Base-by-base conservation (phyloP, 2,329 filamentous ascomycete genomes). In the Aspergillus aculeatus region DNA sequence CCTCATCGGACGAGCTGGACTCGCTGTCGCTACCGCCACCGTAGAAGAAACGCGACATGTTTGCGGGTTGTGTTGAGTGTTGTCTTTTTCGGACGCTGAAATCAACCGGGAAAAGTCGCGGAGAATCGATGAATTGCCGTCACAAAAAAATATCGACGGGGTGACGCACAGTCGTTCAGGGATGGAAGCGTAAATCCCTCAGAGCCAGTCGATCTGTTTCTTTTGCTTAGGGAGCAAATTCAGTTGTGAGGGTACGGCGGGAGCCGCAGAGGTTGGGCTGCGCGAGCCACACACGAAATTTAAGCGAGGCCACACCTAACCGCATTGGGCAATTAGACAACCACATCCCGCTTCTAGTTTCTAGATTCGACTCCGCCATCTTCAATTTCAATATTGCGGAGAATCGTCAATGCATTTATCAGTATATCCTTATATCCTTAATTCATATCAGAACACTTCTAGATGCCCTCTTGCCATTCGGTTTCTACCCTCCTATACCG, bases 11-110 rank as follows among this genome's bases (percentile, higher is more conserved):
- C 66, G 92, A 96, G 84, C 91, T 92, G 82, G 87, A 93, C 81
- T 97, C 93, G 84, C 87, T 91, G 74, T 94, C 96, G 87, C 93
- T 97, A 81, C 96, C 93, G 82, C 89, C 90, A 78, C 90, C 90
- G 80, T 92, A 90, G 85, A 98, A 98, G 82, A 98, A 99, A 83
- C 92, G 90, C 85, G 95, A 98, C 90, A 94, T 95, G 64, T 75
- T 90, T 81, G 77, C 68, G 68, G 68, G 53, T 59, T 59, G 62
- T 12, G 14, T 16, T 16, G 38, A 6, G 38, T 35, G 14, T 16
- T 41, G 11, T 14, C 14, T 14, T 62, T 60, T 59, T 59, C 51
- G 54, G 48, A 64, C 26, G 53, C 53, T 48, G 35, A 53, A 52
- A 53, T 29, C 7, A 63, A 62, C 61, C 64, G 67, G 61, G 48